Conservation (phyloP, 2,329 filamentous ascomycete species). For the Fusarium compactum region DNA sequence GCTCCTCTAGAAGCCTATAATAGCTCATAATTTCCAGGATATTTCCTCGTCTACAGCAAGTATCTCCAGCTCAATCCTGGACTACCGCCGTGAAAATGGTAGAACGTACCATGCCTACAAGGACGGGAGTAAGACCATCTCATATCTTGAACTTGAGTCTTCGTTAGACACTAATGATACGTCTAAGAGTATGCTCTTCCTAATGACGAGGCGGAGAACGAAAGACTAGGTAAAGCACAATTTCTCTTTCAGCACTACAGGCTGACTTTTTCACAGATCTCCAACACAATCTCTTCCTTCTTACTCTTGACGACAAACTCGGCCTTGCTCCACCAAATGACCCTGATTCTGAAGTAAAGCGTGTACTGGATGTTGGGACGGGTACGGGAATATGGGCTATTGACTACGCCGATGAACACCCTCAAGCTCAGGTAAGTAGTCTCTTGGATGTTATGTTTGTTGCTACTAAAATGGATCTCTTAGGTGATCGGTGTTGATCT, state of each 20-base stretch:
- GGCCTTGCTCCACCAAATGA: constrained; percentile 32
- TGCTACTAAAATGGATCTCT: not conserved
- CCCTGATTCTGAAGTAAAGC: constrained; percentile 14
- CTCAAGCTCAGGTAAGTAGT: constrained; percentile 12
- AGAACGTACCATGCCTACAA: constrained; percentile 26
- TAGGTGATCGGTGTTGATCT: constrained; percentile 30
- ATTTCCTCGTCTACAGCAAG: constrained; percentile 2
- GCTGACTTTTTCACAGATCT: constrained; percentile 2
- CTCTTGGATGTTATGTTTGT: rapidly evolving
- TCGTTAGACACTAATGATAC: rapidly evolving
- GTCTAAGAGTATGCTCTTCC: constrained; percentile 32
- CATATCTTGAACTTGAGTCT: rapidly evolving
- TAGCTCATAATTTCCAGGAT: not conserved
- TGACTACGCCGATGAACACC: constrained; percentile 35
- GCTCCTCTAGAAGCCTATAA: rapidly evolving
- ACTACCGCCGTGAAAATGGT: constrained; percentile 22
- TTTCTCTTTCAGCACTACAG: rapidly evolving
- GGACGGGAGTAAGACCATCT: constrained; percentile 2
- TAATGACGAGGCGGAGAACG: constrained; percentile 35
- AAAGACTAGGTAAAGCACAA: constrained; percentile 21
- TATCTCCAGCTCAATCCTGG: constrained; percentile 12
- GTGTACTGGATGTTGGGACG: constrained; percentile 37
- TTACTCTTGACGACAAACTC: constrained; percentile 31
- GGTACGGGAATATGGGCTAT: constrained; percentile 42
- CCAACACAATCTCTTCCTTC: constrained; percentile 34